These are phyloP conservation scores for Plasmodium gaboni DNA, from an alignment of 169 alveolate species.

Conservation along the genomic window DNA sequence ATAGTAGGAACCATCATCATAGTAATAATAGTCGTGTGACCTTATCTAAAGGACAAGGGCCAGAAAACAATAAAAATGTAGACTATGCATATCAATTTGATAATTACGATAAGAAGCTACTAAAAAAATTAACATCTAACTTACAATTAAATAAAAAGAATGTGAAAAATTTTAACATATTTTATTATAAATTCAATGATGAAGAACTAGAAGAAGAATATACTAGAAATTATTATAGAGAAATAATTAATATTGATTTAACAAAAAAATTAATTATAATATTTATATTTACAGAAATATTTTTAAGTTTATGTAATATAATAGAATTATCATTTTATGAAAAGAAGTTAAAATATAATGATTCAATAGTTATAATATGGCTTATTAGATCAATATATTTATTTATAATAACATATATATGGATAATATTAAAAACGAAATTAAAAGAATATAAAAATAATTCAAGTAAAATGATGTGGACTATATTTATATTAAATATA, in stretches of 20 bases:
- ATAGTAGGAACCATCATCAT: neutral
- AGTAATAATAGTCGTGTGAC: neutral
- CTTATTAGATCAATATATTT: constrained; percentile 89
- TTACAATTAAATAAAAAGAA: constrained; percentile 32
- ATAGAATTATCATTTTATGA: constrained; percentile 75
- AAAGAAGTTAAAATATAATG: constrained; percentile 58
- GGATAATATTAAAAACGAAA: constrained; percentile 87
- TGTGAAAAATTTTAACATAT: constrained; percentile 21
- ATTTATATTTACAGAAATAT: constrained; percentile 86
- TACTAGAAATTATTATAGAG: constrained; percentile 86
- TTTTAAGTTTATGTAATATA: constrained; percentile 85
- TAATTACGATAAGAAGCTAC: constrained; percentile 48
- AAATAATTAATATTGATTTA: constrained; percentile 87
- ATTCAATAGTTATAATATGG: constrained; percentile 86
- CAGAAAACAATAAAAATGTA: constrained; percentile 12
- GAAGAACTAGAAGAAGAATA: constrained; percentile 90
- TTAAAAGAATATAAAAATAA: constrained; percentile 56
- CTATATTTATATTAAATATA: constrained; percentile 56
- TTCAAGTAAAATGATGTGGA: constrained; percentile 77
- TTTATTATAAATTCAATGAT: constrained; percentile 86
- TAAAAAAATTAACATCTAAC: constrained; percentile 63
- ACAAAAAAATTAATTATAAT: constrained; percentile 91
- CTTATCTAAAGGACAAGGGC: no score
- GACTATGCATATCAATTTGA: constrained; percentile 61
- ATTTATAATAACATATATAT: constrained; percentile 84